These are phyloP conservation scores for Fraxinus paxiana DNA, from an alignment of 305 asterid species.

Conservation along the genomic window DNA sequence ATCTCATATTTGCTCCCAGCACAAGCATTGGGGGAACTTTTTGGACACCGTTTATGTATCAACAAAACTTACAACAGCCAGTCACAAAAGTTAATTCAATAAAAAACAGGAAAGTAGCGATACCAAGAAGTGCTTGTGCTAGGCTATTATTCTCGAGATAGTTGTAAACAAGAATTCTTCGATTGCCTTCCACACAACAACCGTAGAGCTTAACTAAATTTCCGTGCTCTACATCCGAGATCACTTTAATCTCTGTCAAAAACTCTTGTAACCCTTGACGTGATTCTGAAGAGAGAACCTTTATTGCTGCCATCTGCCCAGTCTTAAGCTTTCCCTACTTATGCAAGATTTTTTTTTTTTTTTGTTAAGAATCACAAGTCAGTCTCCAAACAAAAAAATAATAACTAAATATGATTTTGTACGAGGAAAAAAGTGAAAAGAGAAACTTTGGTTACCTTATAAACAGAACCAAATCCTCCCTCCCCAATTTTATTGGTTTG, in stretches of 20 bases:
- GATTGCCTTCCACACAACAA: constrained; percentile 75
- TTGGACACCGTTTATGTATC: not conserved
- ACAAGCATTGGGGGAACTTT: not conserved
- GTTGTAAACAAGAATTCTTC: constrained; percentile 82
- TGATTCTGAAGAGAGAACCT: constrained; percentile 77
- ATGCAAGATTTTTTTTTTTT: not conserved
- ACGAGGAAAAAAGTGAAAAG: not conserved
- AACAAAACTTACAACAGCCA: not conserved
- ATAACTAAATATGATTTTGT: not conserved
- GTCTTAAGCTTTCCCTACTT: constrained; percentile 66
- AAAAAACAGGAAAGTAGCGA: not conserved
- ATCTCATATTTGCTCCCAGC: not conserved
- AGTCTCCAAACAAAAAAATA: not conserved
- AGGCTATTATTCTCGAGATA: constrained; percentile 88
- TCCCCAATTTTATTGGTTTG: constrained; percentile 71
- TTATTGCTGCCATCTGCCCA: constrained; percentile 79
- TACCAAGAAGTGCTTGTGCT: constrained; percentile 83
- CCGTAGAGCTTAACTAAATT: constrained; percentile 86
- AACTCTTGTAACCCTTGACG: constrained; percentile 79
- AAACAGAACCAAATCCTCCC: constrained; percentile 93
- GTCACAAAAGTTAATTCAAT: constrained; percentile 10
- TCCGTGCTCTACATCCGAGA: constrained; percentile 71
- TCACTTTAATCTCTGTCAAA: constrained; percentile 82
- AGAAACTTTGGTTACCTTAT: constrained; percentile 46
- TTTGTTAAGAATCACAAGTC: constrained; percentile 8